These are phyloP conservation scores for Yarrowia divulgata DNA, from an alignment of 805 yeast species.

Conservation along the genomic window DNA sequence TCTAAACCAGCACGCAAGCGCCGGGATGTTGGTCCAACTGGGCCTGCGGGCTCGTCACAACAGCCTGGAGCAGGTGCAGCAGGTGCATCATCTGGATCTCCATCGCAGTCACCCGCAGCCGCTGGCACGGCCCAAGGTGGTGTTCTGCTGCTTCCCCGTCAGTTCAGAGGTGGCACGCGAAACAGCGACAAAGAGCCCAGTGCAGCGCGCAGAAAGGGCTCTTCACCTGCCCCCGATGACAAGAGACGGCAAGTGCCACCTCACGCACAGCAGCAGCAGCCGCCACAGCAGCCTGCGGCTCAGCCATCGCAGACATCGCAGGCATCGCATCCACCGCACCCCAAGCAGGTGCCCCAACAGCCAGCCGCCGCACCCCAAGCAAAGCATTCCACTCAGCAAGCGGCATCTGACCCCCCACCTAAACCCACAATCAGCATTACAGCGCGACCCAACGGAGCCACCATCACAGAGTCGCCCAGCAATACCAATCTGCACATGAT, in stretches of 20 bases:
- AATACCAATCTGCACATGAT: slow-evolving; percentile 28
- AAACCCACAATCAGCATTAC: slow-evolving; percentile 36
- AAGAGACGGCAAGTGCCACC: slow-evolving; percentile 13
- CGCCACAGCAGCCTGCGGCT: neutral
- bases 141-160: slow-evolving; percentile 47
- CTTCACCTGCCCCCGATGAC: slow-evolving; percentile 14
- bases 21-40: neutral
- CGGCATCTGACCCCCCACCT: neutral
- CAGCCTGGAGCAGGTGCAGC: slow-evolving; percentile 8
- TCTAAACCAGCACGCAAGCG: slow-evolving; percentile 19
- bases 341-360: neutral
- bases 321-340: slow-evolving; percentile 2
- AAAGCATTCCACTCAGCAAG: neutral
- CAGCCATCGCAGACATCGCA: neutral
- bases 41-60: neutral
- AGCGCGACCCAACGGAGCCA: slow-evolving; percentile 38
- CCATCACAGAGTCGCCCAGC: slow-evolving; percentile 37
- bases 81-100: slow-evolving; percentile 19
- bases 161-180: slow-evolving; percentile 43
- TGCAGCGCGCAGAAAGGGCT: slow-evolving; percentile 21
- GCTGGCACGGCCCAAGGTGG: slow-evolving; percentile 43
- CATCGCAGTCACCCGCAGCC: slow-evolving; percentile 35
- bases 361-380: neutral
- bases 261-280: neutral
- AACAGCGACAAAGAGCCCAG: slow-evolving; percentile 37